Conservation (phyloP, 345 rosid genomes). For the Combretum micranthum region DNA sequence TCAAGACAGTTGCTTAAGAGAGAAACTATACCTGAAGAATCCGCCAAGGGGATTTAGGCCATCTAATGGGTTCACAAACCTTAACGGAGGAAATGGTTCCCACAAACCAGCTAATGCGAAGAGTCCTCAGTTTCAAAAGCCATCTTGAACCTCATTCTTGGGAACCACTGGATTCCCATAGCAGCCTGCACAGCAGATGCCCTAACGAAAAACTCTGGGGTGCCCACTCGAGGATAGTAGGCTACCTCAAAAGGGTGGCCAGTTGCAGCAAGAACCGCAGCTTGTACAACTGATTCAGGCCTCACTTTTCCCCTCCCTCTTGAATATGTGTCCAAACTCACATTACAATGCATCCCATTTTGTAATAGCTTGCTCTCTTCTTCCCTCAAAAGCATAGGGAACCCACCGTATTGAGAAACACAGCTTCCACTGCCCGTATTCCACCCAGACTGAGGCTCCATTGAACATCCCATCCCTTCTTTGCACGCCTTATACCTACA, state of each 20-base stretch:
- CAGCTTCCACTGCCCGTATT: constrained; percentile 21
- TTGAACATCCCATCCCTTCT: constrained; percentile 34
- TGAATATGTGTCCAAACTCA: constrained; percentile 11
- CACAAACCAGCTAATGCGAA: constrained; percentile 90
- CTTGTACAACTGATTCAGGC: constrained; percentile 66
- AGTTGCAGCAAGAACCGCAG: constrained; percentile 51
- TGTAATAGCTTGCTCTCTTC: constrained; percentile 40
- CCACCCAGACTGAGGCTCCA: constrained; percentile 38
- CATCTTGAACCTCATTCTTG: constrained; percentile 98
- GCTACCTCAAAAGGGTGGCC: constrained; percentile 75
- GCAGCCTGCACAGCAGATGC: constrained; percentile 56
- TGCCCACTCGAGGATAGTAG: constrained; percentile 73
- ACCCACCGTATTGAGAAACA: constrained; percentile 32
- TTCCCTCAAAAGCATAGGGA: constrained; percentile 55
- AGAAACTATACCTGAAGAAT: constrained; percentile 69
- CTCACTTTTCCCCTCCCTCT: constrained; percentile 43
- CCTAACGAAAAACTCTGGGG: constrained; percentile 79
- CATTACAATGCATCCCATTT: constrained; percentile 1
- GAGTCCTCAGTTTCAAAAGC: constrained; percentile 92
- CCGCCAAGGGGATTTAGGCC: constrained; percentile 95
- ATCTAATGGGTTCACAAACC: constrained; percentile 71
- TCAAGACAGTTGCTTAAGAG: neutral
- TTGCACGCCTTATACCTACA: constrained; percentile 78
- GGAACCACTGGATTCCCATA: constrained; percentile 72
- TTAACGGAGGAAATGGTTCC: constrained; percentile 87